A percentile compares a stretch with the other conserved stretches of the same genome.
phyloP scores from a whole-genome alignment of 345 rosid species.

The Mallotus nudiflorus region DNA sequence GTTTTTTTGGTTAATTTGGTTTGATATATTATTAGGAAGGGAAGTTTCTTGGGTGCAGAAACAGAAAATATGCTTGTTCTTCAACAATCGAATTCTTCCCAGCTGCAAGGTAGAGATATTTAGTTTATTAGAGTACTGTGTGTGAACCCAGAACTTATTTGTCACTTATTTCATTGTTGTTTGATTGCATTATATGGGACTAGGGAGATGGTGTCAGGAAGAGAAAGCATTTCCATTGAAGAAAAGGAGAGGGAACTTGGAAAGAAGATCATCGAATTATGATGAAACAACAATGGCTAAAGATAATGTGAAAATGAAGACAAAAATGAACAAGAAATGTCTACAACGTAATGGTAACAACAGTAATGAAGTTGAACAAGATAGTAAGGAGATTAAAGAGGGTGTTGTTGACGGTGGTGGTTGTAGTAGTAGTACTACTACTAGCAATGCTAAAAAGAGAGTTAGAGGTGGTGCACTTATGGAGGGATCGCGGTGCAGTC shows the following conservation, averaged over 20 bases:
- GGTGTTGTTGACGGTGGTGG: not conserved
- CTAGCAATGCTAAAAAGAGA: slow-evolving; percentile 45
- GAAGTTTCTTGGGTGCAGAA: slow-evolving; percentile 34
- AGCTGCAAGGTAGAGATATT: slow-evolving; percentile 53
- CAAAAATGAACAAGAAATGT: slow-evolving; percentile 49
- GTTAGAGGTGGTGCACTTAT: slow-evolving; percentile 50
- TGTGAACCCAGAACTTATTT: not conserved
- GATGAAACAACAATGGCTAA: not conserved
- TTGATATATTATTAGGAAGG: slow-evolving; percentile 31
- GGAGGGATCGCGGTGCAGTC: slow-evolving; percentile 93
- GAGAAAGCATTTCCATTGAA: slow-evolving; percentile 53
- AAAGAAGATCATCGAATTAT: slow-evolving; percentile 13
- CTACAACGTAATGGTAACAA: slow-evolving; percentile 3
- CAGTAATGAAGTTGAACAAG: slow-evolving; percentile 9
- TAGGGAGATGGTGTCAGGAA: slow-evolving; percentile 42
- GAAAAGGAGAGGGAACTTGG: slow-evolving; percentile 56
- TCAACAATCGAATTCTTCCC: slow-evolving; percentile 34
- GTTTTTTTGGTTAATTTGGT: not conserved
- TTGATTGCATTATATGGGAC: slow-evolving; percentile 30
- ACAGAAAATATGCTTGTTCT: slow-evolving; percentile 9
- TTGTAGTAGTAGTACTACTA: not conserved
- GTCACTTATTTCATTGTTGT: slow-evolving; percentile 17
- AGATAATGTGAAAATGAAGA: slow-evolving; percentile 35
- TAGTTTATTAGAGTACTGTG: no score
- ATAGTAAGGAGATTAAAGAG: not conserved